Percentiles rank a stretch among this genome's conserved stretches.
Conservation (phyloP, 164 flowering plant genomes). For the Vitis rupestris region DNA sequence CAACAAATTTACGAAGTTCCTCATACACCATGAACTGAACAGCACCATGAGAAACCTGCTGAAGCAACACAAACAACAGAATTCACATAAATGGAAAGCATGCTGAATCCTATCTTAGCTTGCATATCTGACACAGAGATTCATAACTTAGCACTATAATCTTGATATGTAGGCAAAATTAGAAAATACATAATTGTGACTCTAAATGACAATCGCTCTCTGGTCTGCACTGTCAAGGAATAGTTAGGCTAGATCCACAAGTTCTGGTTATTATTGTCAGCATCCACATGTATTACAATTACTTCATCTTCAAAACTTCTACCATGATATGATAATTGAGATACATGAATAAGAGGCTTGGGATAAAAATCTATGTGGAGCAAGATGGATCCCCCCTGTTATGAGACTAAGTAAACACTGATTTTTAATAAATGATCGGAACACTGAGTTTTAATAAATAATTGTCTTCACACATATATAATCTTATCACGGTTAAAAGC, state of each 20-base stretch:
- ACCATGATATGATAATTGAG: not conserved
- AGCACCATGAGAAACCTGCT: constrained; percentile 99
- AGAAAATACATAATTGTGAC: not conserved
- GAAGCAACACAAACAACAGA: constrained; percentile 28
- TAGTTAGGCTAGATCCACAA: not conserved
- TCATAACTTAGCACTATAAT: not conserved
- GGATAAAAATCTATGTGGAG: not conserved
- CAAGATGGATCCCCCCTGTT: not conserved
- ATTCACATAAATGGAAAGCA: not conserved
- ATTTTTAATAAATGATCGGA: too few relatives aligned
- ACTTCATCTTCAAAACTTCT: not conserved
- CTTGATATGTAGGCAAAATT: not conserved
- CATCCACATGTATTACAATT: too few relatives aligned
- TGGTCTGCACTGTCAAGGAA: too few relatives aligned
- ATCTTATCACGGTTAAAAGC: too few relatives aligned
- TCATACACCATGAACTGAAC: constrained; percentile 96
- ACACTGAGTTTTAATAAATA: too few relatives aligned
- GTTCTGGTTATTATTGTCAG: not conserved
- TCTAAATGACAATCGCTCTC: not conserved
- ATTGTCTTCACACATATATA: too few relatives aligned
- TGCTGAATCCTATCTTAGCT: too few relatives aligned
- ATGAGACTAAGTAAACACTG: too few relatives aligned
- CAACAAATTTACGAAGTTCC: constrained; percentile 73
- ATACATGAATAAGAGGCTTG: not conserved
- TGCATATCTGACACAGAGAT: not conserved